Percentiles rank a stretch among this genome's conserved stretches.
Conservation (phyloP, 345 rosid genomes). For the Fremontodendron californicum region DNA sequence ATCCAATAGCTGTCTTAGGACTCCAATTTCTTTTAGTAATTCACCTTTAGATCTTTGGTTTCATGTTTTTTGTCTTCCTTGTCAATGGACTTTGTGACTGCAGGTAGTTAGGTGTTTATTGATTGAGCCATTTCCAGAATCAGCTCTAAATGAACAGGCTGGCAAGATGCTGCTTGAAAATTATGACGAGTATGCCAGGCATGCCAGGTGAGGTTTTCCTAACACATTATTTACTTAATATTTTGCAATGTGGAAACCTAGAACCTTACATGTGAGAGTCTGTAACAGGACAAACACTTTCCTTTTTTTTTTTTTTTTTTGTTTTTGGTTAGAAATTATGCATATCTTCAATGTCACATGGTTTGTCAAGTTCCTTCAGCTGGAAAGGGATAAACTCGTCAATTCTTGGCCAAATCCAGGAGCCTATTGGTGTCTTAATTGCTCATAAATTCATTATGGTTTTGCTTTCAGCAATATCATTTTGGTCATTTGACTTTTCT, state of each 20-base stretch:
- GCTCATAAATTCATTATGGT: neutral
- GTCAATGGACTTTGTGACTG: conserved; percentile 19
- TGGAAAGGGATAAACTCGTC: neutral
- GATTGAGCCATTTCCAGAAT: conserved; percentile 97
- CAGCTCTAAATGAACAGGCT: conserved; percentile 96
- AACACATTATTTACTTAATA: neutral
- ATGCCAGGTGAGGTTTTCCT: conserved; percentile 69
- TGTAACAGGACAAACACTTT: neutral
- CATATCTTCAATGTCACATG: neutral
- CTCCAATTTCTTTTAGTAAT: neutral
- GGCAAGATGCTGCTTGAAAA: conserved; percentile 97
- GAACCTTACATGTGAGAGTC: neutral
- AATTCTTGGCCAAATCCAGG: neutral
- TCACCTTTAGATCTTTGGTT: neutral
- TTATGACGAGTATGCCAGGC: conserved; percentile 93
- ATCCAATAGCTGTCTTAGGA: neutral
- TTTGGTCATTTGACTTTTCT: neutral
- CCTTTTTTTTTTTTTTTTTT: too few species aligned
- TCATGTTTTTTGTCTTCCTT: conserved; percentile 5
- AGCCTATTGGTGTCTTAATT: neutral
- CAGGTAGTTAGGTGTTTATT: conserved; percentile 95
- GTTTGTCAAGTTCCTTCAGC: neutral
- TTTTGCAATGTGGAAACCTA: neutral
- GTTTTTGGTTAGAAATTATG: neutral
- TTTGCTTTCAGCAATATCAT: neutral